Conservation (phyloP, 805 yeast genomes). For the Spathaspora arborariae region DNA sequence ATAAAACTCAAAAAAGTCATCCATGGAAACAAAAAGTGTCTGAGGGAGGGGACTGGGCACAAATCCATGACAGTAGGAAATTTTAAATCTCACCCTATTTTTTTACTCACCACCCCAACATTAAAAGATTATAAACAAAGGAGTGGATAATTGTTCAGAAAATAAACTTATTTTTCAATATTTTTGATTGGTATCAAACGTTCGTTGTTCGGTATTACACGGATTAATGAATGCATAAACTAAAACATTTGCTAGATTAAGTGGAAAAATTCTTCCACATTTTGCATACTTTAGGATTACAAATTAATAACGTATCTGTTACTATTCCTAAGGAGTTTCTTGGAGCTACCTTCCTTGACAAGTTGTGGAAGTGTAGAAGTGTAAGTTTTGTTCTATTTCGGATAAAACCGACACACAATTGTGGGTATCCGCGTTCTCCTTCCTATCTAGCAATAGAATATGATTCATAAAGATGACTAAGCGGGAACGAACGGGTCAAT, state of each 20-base stretch:
- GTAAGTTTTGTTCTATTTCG: background rate
- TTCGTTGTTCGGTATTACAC: background rate
- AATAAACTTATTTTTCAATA: background rate
- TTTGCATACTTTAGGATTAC: too few relatives aligned
- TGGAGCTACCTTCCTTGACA: background rate
- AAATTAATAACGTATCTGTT: too few relatives aligned
- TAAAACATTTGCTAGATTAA: background rate
- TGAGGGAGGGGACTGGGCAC: background rate
- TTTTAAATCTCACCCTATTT: background rate
- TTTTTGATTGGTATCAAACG: background rate
- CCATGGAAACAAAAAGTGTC: background rate
- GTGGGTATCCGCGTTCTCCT: background rate
- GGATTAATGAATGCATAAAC: background rate
- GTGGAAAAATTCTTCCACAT: background rate
- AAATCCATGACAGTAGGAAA: background rate
- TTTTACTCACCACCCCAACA: background rate
- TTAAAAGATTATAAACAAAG: background rate
- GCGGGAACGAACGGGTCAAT: background rate
- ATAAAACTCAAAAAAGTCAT: background rate
- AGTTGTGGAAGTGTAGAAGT: background rate
- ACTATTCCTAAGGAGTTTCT: too few relatives aligned
- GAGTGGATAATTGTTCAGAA: background rate
- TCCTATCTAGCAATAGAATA: background rate
- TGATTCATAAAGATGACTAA: background rate
- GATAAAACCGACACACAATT: background rate